These are phyloP conservation scores for Sporothrix sp. DNA, from an alignment of 2,329 filamentous ascomycete species.

Conservation along the genomic window DNA sequence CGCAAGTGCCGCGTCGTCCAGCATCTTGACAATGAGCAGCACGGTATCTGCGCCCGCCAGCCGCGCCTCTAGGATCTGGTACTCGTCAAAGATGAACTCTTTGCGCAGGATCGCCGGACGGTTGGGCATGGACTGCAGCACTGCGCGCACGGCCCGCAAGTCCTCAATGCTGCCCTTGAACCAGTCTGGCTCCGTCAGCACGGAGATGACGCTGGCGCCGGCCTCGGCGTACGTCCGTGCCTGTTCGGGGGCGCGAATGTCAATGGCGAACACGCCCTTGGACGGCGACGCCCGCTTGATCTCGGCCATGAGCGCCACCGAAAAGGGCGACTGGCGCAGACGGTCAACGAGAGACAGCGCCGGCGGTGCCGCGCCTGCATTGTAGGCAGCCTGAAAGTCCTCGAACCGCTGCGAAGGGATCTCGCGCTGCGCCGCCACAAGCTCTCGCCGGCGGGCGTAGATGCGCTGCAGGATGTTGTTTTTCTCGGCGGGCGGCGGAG, in stretches of 20 bases:
- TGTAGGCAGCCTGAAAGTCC: conserved; percentile 79
- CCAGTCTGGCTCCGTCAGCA: conserved; percentile 98
- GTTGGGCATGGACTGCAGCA: conserved; percentile 83
- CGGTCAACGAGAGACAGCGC: conserved; percentile 71
- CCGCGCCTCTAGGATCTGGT: conserved; percentile 91
- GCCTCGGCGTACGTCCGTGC: conserved; percentile 86
- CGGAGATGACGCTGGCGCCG: conserved; percentile 92
- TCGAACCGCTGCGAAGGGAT: conserved; percentile 74
- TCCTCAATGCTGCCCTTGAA: conserved; percentile 98
- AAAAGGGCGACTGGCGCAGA: conserved; percentile 70
- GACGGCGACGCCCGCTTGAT: conserved; percentile 95
- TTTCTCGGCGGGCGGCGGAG: conserved; percentile 42
- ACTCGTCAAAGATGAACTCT: conserved; percentile 96
- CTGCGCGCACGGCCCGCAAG: conserved; percentile 74
- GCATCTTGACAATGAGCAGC: conserved; percentile 96
- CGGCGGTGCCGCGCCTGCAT: conserved; percentile 75
- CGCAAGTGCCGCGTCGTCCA: conserved; percentile 63
- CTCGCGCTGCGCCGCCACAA: conserved; percentile 70
- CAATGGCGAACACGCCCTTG: conserved; percentile 84
- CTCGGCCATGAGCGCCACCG: conserved; percentile 92
- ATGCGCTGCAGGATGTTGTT: conserved; percentile 85
- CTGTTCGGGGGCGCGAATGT: conserved; percentile 80
- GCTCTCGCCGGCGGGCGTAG: conserved; percentile 67
- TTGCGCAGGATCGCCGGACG: conserved; percentile 87
- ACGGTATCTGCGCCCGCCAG: conserved; percentile 78